Evolutionary conservation across 495 filamentous ascomycete species (phyloP).

Genomic region (Penicillium paxilli): DNA sequence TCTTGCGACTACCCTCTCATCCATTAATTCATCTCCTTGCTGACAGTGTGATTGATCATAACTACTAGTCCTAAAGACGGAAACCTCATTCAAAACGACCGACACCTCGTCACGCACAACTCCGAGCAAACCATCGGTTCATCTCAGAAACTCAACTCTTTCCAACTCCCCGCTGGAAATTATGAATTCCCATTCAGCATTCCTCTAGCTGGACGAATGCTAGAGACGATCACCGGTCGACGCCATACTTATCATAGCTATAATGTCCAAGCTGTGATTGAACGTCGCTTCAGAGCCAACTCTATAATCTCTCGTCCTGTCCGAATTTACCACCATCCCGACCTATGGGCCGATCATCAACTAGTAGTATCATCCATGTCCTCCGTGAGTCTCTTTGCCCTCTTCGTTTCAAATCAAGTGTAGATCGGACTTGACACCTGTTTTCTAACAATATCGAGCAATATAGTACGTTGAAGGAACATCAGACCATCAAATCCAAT

Average conservation of each 20-base stretch:
- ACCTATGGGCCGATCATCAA: slow-evolving; percentile 3
- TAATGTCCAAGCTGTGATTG: slow-evolving; percentile 16
- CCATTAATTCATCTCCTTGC: neutral
- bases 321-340: slow-evolving; percentile 10
- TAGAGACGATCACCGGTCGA: slow-evolving; percentile 18
- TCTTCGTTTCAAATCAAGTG: too few species aligned
- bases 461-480: slow-evolving; percentile 5
- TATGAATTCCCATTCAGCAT: slow-evolving; percentile 29
- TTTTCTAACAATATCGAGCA: neutral
- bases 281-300: slow-evolving; percentile 3
- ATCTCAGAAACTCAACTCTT: slow-evolving; percentile 18
- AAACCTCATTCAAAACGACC: neutral
- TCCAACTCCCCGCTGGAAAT: slow-evolving; percentile 19
- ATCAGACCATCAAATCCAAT: slow-evolving; percentile 14
- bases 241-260: slow-evolving; percentile 24
- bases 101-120: slow-evolving; percentile 15
- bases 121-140: slow-evolving; percentile 14
- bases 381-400: too few species aligned
- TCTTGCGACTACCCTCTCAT: too few species aligned
- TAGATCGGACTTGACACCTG: too few species aligned
- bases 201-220: slow-evolving; percentile 7
- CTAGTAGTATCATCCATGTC: neutral
- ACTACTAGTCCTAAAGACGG: neutral
- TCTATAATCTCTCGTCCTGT: slow-evolving; percentile 1
- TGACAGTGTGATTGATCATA: too few species aligned